Base-by-base conservation (phyloP, 805 yeast genomes). In the Candida golubevii region DNA sequence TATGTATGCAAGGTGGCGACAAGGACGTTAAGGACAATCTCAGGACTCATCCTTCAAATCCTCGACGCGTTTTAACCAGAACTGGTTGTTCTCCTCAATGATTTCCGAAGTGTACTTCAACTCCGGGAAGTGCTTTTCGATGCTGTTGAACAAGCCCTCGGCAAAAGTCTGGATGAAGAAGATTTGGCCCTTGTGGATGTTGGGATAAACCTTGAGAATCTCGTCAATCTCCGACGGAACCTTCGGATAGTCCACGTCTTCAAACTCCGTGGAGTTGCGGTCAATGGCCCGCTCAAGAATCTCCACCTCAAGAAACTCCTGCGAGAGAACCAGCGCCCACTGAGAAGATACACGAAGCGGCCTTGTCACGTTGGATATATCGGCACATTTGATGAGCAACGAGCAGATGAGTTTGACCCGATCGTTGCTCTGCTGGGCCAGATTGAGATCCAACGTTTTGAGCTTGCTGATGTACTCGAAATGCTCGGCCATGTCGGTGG, bases 401-500 rank as follows among this genome's bases (percentile, higher is more conserved):
- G 87, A 77, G 36, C 84, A 72, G 33, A 88, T 65, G 51, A 85
- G 72, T 45, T 50, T 69, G 47, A 56, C 61, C 42, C 48, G 59
- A 44, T 51, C 63, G 51, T 36, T 51, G 45, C 38, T 30, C 29
- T 55, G 54, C n/a, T 56, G 57, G 15, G 55, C 39, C 27, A 56
- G 53, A 32, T 51, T 41, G 26, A 55, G 51, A 31, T 59, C 60
- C 45, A 59, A 53, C 15, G 44, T 48, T 27, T 67, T 67, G 54
- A 89, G 70, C 54, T 76, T 70, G 31, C 71, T 68, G 46, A 85
- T 79, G 62, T 85, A 89, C 36, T 75, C 81, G 52, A 78, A 79
- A 69, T 93, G 99, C 56, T 79, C 76, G 0, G 90, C 91, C 97
- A 93, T 90, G 66, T 93, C 98, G 0, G 99, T 93, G 8, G 76